phyloP scores from a whole-genome alignment of 441 rosid genomes.

The Breynia disticha region DNA sequence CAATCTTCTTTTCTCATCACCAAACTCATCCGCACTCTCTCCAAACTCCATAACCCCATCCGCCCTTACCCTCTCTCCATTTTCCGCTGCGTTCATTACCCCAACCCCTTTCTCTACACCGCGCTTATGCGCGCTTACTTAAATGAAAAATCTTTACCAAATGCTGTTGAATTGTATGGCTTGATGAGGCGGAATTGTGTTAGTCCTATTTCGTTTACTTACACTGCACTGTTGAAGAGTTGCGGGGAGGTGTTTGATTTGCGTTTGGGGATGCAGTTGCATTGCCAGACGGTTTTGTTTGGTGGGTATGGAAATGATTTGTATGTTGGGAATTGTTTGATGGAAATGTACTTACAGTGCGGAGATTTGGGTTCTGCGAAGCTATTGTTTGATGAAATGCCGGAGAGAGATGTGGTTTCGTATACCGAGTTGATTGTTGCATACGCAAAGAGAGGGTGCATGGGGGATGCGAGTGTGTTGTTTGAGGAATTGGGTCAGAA shows the following conservation, averaged over 20 bases:
- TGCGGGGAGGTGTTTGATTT: slow-evolving; percentile 30
- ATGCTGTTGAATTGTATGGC: slow-evolving; percentile 32
- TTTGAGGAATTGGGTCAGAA: slow-evolving; percentile 48
- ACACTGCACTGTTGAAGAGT: slow-evolving; percentile 69
- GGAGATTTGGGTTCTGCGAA: slow-evolving; percentile 40
- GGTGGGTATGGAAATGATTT: slow-evolving; percentile 57
- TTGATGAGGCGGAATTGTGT: slow-evolving; percentile 40
- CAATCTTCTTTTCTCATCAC: slow-evolving; percentile 55
- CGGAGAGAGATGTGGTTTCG: slow-evolving; percentile 46
- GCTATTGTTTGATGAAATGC: slow-evolving; percentile 69
- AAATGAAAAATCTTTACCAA: slow-evolving; percentile 24
- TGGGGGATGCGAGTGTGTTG: slow-evolving; percentile 42
- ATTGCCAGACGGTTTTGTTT: slow-evolving; percentile 54
- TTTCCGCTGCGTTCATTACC: slow-evolving; percentile 38
- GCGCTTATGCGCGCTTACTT: slow-evolving; percentile 64
- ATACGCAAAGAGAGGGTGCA: slow-evolving; percentile 40
- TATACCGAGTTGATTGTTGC: slow-evolving; percentile 65
- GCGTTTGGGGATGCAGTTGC: slow-evolving; percentile 55
- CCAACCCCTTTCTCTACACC: slow-evolving; percentile 68
- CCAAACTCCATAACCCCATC: slow-evolving; percentile 37
- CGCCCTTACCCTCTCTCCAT: slow-evolving; percentile 43
- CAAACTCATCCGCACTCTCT: slow-evolving; percentile 57
- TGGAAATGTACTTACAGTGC: slow-evolving; percentile 51
- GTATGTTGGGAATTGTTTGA: slow-evolving; percentile 52
- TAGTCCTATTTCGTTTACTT: slow-evolving; percentile 66